A percentile compares a stretch with the other conserved stretches of the same genome.
phyloP scores from a whole-genome alignment of 345 rosid genomes.

The Pelargonium nanum region DNA sequence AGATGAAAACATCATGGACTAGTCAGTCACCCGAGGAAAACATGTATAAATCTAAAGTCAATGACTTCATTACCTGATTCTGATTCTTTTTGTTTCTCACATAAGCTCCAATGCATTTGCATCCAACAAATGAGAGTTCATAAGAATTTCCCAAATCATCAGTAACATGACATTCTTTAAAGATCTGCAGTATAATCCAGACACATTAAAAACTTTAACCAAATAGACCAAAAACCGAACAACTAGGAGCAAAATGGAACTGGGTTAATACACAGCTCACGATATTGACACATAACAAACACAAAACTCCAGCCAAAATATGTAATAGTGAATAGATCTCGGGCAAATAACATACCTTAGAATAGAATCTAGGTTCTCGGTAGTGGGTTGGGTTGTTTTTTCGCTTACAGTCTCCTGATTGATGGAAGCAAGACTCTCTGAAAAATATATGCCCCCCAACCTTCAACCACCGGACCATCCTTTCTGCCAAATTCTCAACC shows the following conservation, averaged over 20 bases:
- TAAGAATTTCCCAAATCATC: constrained; percentile 54
- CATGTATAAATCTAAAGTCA: not conserved
- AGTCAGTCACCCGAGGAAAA: not conserved
- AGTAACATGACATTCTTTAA: constrained; percentile 54
- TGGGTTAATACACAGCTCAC: not conserved
- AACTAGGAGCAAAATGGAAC: not conserved
- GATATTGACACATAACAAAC: too few species aligned
- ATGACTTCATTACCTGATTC: constrained; percentile 55
- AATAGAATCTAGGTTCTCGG: constrained; percentile 90
- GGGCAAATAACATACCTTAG: constrained; percentile 44
- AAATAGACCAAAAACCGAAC: not conserved
- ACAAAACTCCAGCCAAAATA: not conserved
- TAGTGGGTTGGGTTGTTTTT: constrained; percentile 87
- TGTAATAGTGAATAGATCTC: not conserved
- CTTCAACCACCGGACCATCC: constrained; percentile 82
- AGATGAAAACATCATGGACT: constrained; percentile 2
- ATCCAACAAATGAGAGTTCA: constrained; percentile 71
- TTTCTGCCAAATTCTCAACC: constrained; percentile 68
- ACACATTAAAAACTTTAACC: not conserved
- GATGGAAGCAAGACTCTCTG: constrained; percentile 94
- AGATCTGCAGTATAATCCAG: constrained; percentile 37
- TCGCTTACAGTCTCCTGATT: constrained; percentile 79
- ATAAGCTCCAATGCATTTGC: constrained; percentile 95
- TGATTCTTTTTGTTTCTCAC: constrained; percentile 89
- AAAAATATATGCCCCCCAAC: constrained; percentile 84